These are phyloP conservation scores for Cutaneotrichosporon arboriforme DNA, from an alignment of 1,284 basidiomycete genomes.

Conservation along the genomic window DNA sequence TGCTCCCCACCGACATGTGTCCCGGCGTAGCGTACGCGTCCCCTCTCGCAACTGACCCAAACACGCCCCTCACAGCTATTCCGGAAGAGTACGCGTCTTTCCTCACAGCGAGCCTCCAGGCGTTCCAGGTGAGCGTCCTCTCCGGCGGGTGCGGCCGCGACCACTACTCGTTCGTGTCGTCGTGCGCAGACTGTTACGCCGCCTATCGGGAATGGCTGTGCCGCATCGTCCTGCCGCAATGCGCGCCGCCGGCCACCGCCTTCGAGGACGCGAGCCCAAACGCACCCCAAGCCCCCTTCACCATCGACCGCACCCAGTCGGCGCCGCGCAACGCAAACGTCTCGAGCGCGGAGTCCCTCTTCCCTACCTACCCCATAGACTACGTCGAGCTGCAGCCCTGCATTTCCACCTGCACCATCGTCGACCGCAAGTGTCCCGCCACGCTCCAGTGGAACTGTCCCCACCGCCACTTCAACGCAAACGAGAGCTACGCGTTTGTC, in stretches of 20 bases:
- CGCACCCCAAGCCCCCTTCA: slow-evolving; percentile 28
- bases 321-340: slow-evolving; percentile 37
- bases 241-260: slow-evolving; percentile 49
- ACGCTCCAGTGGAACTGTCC: slow-evolving; percentile 71
- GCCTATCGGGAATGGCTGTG: slow-evolving; percentile 78
- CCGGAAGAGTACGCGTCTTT: slow-evolving; percentile 53
- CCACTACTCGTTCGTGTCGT: slow-evolving; percentile 68
- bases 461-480: slow-evolving; percentile 58
- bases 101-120: slow-evolving; percentile 59
- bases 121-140: slow-evolving; percentile 66
- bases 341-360: background rate
- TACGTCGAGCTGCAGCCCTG: slow-evolving; percentile 69
- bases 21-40: slow-evolving; percentile 66
- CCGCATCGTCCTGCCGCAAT: slow-evolving; percentile 64
- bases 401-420: slow-evolving; percentile 65
- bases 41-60: slow-evolving; percentile 52
- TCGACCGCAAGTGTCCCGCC: slow-evolving; percentile 68
- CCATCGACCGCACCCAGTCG: slow-evolving; percentile 50
- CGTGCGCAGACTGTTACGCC: slow-evolving; percentile 67
- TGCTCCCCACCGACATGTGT: slow-evolving; percentile 66
- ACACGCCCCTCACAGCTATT: slow-evolving; percentile 48
- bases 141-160: slow-evolving; percentile 70
- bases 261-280: slow-evolving; percentile 30
- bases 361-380: slow-evolving; percentile 25
- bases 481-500: slow-evolving; percentile 63